Conservation (phyloP, 164 flowering plant genomes). For the Umbellularia californica region DNA sequence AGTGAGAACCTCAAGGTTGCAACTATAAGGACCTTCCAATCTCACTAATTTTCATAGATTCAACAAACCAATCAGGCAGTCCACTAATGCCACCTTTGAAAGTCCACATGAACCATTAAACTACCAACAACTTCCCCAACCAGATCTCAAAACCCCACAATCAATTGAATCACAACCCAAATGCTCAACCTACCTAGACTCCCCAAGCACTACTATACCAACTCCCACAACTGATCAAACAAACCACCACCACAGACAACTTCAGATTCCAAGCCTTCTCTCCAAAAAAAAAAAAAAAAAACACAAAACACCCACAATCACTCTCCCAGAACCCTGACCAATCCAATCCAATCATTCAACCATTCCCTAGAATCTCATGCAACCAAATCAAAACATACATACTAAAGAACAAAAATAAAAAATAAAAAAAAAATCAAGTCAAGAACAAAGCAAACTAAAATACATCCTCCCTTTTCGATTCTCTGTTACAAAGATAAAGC, state of each 20-base stretch:
- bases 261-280: neutral
- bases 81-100: neutral
- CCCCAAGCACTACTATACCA: too few relatives aligned
- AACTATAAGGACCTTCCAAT: too few relatives aligned
- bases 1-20: too few relatives aligned
- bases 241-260: neutral
- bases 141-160: neutral
- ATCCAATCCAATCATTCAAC: neutral
- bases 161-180: neutral
- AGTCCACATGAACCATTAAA: neutral
- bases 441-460: too few relatives aligned
- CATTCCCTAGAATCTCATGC: neutral
- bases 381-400: neutral
- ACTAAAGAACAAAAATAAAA: neutral
- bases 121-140: neutral
- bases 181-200: too few relatives aligned
- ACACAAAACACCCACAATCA: neutral
- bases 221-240: neutral
- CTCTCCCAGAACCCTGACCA: neutral
- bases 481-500: too few relatives aligned
- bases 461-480: too few relatives aligned
- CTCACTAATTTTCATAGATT: too few relatives aligned
- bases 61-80: neutral
- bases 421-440: too few relatives aligned
- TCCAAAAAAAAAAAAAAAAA: neutral